Percentiles rank a stretch among this genome's conserved stretches.
Evolutionary conservation across 805 yeast species (phyloP).

Genomic region (Saturnispora sekii): DNA sequence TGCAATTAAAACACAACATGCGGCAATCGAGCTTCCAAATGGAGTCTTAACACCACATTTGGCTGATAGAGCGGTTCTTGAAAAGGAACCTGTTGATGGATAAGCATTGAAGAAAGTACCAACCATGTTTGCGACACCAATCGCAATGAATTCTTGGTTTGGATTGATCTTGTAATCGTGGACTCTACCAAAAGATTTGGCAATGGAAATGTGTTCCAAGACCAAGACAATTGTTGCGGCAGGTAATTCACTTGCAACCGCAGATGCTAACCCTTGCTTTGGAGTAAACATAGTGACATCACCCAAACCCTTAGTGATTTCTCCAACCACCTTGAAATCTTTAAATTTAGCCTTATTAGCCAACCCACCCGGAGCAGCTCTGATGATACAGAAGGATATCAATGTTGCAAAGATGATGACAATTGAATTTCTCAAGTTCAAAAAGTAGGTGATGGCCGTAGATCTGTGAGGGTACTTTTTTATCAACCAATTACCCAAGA

Average conservation of each 20-base stretch:
- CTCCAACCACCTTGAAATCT: constrained; percentile 56
- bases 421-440: constrained; percentile 73
- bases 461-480: constrained; percentile 54
- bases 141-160: constrained; percentile 89
- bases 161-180: constrained; percentile 88
- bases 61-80: constrained; percentile 88
- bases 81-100: constrained; percentile 94
- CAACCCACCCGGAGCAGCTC: constrained; percentile 29
- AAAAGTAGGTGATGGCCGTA: constrained; percentile 51
- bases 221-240: constrained; percentile 75
- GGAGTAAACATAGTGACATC: constrained; percentile 66
- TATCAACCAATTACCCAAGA: constrained; percentile 46
- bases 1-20: constrained; percentile 79
- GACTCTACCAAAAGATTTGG: constrained; percentile 88
- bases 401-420: constrained; percentile 75
- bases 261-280: constrained; percentile 48
- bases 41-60: constrained; percentile 96
- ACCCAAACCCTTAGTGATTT: constrained; percentile 73
- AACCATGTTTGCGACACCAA: constrained; percentile 81
- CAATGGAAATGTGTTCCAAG: constrained; percentile 86
- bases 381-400: constrained; percentile 67
- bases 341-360: constrained; percentile 3
- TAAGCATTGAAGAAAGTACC: constrained; percentile 91
- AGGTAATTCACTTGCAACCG: constrained; percentile 71
- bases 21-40: constrained; percentile 83